Conservation (phyloP, 2,329 filamentous ascomycete genomes). For the Clarireedia paspali region DNA sequence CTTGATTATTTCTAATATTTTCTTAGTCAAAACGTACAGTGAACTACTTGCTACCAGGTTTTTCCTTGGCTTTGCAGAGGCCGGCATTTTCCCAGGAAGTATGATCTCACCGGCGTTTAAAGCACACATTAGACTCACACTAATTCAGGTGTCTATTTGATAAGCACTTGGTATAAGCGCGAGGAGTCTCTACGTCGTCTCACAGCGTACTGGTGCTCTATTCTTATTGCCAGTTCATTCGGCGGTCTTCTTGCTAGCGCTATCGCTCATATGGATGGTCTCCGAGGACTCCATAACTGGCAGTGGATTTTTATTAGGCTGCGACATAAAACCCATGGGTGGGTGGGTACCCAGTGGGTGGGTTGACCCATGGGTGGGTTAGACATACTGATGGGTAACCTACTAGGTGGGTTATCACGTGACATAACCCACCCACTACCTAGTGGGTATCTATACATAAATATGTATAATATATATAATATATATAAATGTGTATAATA, state of each 20-base stretch:
- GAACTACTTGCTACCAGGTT: slow-evolving; percentile 59
- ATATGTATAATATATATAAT: no score
- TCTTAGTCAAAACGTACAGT: slow-evolving; percentile 43
- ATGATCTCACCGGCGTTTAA: slow-evolving; percentile 59
- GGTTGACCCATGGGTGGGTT: no score
- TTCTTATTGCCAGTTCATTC: slow-evolving; percentile 70
- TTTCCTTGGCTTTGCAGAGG: slow-evolving; percentile 46
- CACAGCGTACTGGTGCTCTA: slow-evolving; percentile 86
- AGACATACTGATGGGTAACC: no score
- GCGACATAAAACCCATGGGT: no score
- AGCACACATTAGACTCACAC: slow-evolving; percentile 30
- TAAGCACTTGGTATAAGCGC: slow-evolving; percentile 82
- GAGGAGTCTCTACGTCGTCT: slow-evolving; percentile 82
- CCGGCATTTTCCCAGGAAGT: slow-evolving; percentile 57
- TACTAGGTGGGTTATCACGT: no score
- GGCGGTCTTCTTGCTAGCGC: slow-evolving; percentile 74
- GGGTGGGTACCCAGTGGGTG: no score
- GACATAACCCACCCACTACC: no score
- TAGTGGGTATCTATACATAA: no score
- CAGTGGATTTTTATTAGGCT: slow-evolving; percentile 80
- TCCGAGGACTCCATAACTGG: slow-evolving; percentile 62
- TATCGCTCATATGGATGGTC: slow-evolving; percentile 73
- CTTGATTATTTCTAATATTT: background rate
- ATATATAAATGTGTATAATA: no score
- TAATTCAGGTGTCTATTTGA: slow-evolving; percentile 53